A percentile compares a stretch with the other conserved stretches of the same genome.
Evolutionary conservation across 257 asterid species (phyloP).

Genomic region (Fraxinus quadrangulata): DNA sequence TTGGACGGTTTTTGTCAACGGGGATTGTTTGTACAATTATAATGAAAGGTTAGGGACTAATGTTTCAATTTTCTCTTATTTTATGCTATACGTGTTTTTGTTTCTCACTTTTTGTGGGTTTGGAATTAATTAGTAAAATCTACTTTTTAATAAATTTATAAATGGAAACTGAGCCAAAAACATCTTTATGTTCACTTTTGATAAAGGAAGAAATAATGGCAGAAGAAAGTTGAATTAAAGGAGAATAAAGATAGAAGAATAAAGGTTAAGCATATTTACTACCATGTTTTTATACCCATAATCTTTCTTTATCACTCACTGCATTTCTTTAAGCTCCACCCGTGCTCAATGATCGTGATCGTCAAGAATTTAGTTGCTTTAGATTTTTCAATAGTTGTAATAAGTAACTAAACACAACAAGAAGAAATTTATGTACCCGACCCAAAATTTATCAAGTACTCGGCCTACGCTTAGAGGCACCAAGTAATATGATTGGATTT

Average conservation of each 20-base stretch:
- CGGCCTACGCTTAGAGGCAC: neutral
- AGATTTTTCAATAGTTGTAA: neutral
- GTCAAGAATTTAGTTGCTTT: neutral
- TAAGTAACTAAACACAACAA: too few relatives aligned
- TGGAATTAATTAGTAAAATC: neutral
- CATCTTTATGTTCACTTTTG: neutral
- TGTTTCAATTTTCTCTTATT: neutral
- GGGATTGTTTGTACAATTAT: neutral
- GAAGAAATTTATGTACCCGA: neutral
- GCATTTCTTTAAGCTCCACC: neutral
- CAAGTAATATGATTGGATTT: neutral
- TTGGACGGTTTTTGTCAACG: neutral
- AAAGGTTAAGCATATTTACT: conserved; percentile 47
- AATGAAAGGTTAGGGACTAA: neutral
- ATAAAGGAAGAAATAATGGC: conserved; percentile 21
- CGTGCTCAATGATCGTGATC: neutral
- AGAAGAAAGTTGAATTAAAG: conserved; percentile 20
- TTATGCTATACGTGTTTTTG: neutral
- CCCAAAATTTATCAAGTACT: neutral
- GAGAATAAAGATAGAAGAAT: conserved; percentile 52
- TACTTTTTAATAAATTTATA: neutral
- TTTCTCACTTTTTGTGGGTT: neutral
- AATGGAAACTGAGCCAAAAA: neutral
- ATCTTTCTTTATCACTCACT: conserved; percentile 25
- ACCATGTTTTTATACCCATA: conserved; percentile 20